Conservation (phyloP, 2,329 filamentous ascomycete species). For the Trichocomaceae sp. region DNA sequence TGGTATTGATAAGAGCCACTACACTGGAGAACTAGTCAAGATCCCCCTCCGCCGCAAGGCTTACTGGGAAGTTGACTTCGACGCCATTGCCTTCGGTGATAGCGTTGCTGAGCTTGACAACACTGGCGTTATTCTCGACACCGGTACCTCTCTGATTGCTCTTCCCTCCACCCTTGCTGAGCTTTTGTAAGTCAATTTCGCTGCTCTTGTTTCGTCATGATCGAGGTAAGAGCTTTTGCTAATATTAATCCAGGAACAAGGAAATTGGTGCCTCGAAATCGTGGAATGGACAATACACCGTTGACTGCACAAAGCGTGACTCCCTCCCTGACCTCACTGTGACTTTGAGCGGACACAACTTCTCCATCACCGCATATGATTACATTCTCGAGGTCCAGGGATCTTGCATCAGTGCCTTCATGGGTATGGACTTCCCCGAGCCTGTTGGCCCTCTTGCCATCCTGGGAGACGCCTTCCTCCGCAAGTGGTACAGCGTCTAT, state of each 20-base stretch:
- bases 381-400: conserved; percentile 95
- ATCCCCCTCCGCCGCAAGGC: conserved; percentile 96
- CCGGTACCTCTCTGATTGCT: conserved; percentile 94
- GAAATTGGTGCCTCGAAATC: conserved; percentile 98
- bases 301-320: conserved; percentile 81
- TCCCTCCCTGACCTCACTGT: conserved; percentile 87
- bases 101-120: conserved; percentile 82
- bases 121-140: conserved; percentile 96
- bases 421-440: conserved; percentile 86
- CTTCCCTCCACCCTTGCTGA: conserved; percentile 87
- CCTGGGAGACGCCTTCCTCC: conserved; percentile 62
- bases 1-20: conserved; percentile 75
- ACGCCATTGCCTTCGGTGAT: conserved; percentile 82
- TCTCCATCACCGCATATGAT: conserved; percentile 79
- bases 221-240: background rate
- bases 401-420: conserved; percentile 94
- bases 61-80: conserved; percentile 98
- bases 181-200: conserved; percentile 56
- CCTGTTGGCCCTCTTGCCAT: conserved; percentile 89
- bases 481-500: conserved; percentile 76
- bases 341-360: conserved; percentile 83
- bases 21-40: conserved; percentile 79
- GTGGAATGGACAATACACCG: conserved; percentile 91
- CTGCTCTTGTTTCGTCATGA: background rate
- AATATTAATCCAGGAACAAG: conserved; percentile 58